Evolutionary conservation across 2,329 filamentous ascomycete genomes (phyloP), one percentile per base, ranked within the genome.

Genomic region (Penicillium olsonii): DNA sequence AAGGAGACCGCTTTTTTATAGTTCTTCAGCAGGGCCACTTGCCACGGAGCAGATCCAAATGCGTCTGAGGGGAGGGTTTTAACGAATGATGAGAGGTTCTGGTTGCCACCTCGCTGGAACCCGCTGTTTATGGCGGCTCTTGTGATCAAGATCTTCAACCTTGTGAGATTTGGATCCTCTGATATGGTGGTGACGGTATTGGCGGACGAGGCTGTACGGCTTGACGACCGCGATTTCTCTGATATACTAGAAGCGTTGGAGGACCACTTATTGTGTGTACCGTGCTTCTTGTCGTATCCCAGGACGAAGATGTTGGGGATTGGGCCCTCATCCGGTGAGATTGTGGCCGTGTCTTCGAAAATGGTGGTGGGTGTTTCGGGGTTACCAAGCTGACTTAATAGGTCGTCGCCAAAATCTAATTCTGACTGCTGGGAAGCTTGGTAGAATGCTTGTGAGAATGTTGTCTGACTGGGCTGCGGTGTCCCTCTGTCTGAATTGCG

Each of bases 311-410:
- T 96, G 64, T 96, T 95, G 5, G 90, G 92, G 46, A 91, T 82
- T 33, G 84, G 85, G 0, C 86, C 83, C 57, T 88, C 88, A 48
- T 92, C 89, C 0, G 88, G 87, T 0, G 91, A 95, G 4, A 89
- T 84, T 0, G 88, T 91, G 62, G 94, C 86, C 0, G 87, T 90
- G 65, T 97, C 92, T 68, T 96, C 92, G 61, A 96, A 96, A 59
- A 96, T 91, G 4, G 92, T 97, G 0, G 92, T 92, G 0, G 92
- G 92, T 0, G 92, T 97, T 72, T 97, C 92, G 1, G 92, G 92
- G 4, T 76, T 71, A 7, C 59, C 57, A 38, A 58, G 55, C 18
- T 64, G 63, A 31, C 54, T 58, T 31, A 57, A 53, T 26, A 57
- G 50, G 10, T 68, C 63, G 47, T 64, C 63, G 9, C 59, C 54